Evolutionary conservation across 2,329 filamentous ascomycete genomes (phyloP).

Genomic region (Aspergillus costaricaensis): DNA sequence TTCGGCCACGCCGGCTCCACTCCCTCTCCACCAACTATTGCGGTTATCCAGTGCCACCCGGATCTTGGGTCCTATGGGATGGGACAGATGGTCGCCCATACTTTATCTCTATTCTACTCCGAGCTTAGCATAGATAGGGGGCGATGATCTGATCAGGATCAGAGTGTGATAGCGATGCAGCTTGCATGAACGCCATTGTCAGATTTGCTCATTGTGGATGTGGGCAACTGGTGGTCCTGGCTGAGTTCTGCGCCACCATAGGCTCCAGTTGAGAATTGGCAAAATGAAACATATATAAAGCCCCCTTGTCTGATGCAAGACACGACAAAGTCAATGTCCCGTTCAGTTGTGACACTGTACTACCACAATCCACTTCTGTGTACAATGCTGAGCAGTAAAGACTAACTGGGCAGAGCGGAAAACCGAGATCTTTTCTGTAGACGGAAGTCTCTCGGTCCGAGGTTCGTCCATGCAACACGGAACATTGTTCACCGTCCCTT

Average conservation of each 20-base stretch:
- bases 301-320: too few species aligned
- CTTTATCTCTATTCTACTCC: background rate
- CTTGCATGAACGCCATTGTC: background rate
- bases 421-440: background rate
- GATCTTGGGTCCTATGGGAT: background rate
- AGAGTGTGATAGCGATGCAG: background rate
- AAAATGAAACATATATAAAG: too few species aligned
- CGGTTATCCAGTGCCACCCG: background rate
- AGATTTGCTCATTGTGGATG: background rate
- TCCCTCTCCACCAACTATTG: slow-evolving; percentile 8
- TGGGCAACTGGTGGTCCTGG: background rate
- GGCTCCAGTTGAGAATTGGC: background rate
- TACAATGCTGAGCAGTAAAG: too few species aligned
- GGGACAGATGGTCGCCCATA: background rate
- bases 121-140: too few species aligned
- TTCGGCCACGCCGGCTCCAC: background rate
- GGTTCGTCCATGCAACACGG: background rate
- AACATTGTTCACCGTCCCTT: background rate
- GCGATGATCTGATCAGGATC: background rate
- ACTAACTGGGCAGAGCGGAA: too few species aligned
- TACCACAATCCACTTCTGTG: too few species aligned
- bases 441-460: background rate
- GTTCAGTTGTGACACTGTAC: too few species aligned
- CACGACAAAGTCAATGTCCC: too few species aligned
- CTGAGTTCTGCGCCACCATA: background rate